These are phyloP conservation scores for Colletotrichum somersetense DNA, from an alignment of 2,329 filamentous ascomycete genomes.

Conservation along the genomic window DNA sequence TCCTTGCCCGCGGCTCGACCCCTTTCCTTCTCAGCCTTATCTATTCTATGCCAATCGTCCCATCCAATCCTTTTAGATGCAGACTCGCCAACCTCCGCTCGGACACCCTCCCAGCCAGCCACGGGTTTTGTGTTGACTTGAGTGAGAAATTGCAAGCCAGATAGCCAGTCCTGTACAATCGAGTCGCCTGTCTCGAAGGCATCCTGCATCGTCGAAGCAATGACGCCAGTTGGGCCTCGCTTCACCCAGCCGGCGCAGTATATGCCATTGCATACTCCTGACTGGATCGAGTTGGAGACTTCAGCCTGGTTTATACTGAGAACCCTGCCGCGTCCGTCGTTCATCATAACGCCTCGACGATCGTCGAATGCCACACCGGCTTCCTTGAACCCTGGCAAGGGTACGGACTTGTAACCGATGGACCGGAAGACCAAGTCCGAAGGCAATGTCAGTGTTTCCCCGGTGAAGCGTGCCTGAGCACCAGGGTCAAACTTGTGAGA, in stretches of 20 bases:
- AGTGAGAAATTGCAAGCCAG: constrained; percentile 56
- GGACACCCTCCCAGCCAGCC: constrained; percentile 83
- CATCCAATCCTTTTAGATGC: constrained; percentile 76
- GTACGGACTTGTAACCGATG: constrained; percentile 91
- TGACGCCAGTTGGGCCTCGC: constrained; percentile 92
- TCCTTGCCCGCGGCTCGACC: constrained; percentile 79
- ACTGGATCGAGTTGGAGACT: constrained; percentile 52
- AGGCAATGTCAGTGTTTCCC: constrained; percentile 65
- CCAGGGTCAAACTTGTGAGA: constrained; percentile 66
- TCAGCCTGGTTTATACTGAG: constrained; percentile 52
- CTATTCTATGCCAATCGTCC: constrained; percentile 87
- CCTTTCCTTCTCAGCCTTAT: constrained; percentile 77
- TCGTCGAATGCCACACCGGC: constrained; percentile 84
- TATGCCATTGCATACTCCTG: constrained; percentile 72
- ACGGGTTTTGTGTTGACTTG: constrained; percentile 31
- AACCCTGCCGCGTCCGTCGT: constrained; percentile 84
- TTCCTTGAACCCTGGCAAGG: constrained; percentile 79
- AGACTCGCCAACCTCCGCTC: constrained; percentile 67
- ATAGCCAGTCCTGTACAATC: constrained; percentile 81
- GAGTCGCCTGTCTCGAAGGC: constrained; percentile 91
- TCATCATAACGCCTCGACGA: constrained; percentile 80
- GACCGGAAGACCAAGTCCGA: constrained; percentile 87
- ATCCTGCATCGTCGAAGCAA: constrained; percentile 95
- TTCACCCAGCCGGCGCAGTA: constrained; percentile 99
- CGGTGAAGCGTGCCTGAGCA: constrained; percentile 63